Base-by-base conservation (phyloP, 805 yeast species). In the Kodamaea leandrae region DNA sequence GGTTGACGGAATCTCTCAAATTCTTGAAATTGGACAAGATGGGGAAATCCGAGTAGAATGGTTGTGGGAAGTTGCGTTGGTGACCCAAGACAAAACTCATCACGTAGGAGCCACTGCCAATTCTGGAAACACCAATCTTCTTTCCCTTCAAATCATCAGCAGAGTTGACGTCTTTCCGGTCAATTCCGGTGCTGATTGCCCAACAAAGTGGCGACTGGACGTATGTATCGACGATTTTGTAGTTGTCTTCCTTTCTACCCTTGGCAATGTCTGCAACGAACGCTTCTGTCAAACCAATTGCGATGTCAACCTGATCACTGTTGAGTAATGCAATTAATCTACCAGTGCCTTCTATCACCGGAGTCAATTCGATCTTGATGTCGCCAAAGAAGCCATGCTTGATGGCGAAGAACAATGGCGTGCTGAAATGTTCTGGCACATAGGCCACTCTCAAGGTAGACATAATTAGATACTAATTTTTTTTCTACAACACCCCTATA, bases 391-490 rank as follows among this genome's bases (percentile, higher is more conserved):
- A 82, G 0, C 82, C 82, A 36, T 86, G 72, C 35, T 66, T 46
- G 44, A 72, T 55, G 4, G 96, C 95, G 54, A 87, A 78, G 46
- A 80, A 80, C 48, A 89, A 66, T 4, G 96, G 96, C 0, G 96
- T 85, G 28, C 93, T 82, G 55, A 88, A 90, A 58, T 90, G 97
- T 61, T 89, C 96, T 2, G 96, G 96, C 39, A 89, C 80, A 63
- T 78, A 85, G 2, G 96, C 97, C 20, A 89, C 84, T 54, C 60
- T 77, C 21, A 80, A 49, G 18, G 47, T 34, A 9, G 37, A 13
- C 35, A 36, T 33, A 13, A 10, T 15, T 7, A n/a, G n/a, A n/a
- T n/a, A n/a, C n/a, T n/a, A n/a, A n/a, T 14, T 10, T 30, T 15
- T 16, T 15, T 23, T 23, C 13, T 12, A 25, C 32, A 16, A 6